Conservation (phyloP, 805 yeast genomes). For the Candida vaughaniae region DNA sequence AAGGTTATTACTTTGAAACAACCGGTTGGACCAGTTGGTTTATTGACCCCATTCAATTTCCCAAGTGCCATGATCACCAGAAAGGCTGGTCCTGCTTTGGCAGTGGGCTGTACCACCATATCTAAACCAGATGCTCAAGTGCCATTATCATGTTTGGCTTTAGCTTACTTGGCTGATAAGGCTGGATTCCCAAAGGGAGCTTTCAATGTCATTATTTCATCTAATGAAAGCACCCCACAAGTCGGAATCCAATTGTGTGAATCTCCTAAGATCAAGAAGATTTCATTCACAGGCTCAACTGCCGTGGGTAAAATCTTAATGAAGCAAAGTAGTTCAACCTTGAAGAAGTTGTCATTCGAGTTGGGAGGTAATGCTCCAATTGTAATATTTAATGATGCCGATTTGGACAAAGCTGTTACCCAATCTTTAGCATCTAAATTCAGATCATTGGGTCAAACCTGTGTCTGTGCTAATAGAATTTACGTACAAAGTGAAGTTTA, state of each 20-base stretch:
- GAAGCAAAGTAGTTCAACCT: slow-evolving; percentile 57
- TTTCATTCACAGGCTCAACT: slow-evolving; percentile 80
- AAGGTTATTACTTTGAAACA: slow-evolving; percentile 55
- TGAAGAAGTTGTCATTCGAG: slow-evolving; percentile 72
- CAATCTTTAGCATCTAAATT: slow-evolving; percentile 67
- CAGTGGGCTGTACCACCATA: slow-evolving; percentile 63
- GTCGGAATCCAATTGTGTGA: slow-evolving; percentile 55
- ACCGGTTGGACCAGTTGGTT: slow-evolving; percentile 64
- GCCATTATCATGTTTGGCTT: slow-evolving; percentile 58
- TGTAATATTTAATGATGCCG: slow-evolving; percentile 72
- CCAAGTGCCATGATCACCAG: slow-evolving; percentile 68
- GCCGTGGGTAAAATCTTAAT: slow-evolving; percentile 66
- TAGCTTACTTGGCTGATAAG: slow-evolving; percentile 52
- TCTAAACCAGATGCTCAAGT: slow-evolving; percentile 63
- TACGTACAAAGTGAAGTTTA: slow-evolving; percentile 65
- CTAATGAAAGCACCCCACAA: slow-evolving; percentile 51
- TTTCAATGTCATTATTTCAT: slow-evolving; percentile 48
- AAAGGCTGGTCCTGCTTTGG: slow-evolving; percentile 63
- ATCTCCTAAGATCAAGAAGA: slow-evolving; percentile 56
- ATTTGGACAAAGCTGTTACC: slow-evolving; percentile 62
- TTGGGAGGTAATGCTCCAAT: slow-evolving; percentile 84
- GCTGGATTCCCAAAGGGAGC: slow-evolving; percentile 64
- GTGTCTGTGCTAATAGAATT: slow-evolving; percentile 75
- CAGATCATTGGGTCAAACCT: slow-evolving; percentile 78
- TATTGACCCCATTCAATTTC: slow-evolving; percentile 67